Percentiles rank a stretch among this genome's conserved stretches.
These are phyloP conservation scores for Flaveria brownii DNA, from an alignment of 129 eudicot genomes.

Conservation along the genomic window DNA sequence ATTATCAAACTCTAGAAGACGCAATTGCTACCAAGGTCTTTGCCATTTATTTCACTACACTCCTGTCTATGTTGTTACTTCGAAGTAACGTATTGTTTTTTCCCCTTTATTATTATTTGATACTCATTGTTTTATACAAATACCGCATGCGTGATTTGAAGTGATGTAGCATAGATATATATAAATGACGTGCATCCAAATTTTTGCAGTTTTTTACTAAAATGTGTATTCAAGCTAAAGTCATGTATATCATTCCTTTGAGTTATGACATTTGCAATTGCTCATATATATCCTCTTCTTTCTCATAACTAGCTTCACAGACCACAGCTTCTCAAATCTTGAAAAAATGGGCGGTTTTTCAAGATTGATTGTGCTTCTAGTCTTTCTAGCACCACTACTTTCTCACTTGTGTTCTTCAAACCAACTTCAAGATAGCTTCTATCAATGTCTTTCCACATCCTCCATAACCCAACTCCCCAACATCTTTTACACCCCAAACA, in stretches of 20 bases:
- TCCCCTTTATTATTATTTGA: background rate
- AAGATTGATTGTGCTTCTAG: slow-evolving; percentile 17
- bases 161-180: too few species aligned
- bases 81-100: background rate
- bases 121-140: background rate
- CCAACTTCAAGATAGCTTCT: slow-evolving; percentile 19
- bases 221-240: background rate
- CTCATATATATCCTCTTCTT: slow-evolving; percentile 1
- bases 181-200: too few species aligned
- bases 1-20: background rate
- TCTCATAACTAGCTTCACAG: slow-evolving; percentile 2
- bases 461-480: slow-evolving; percentile 15
- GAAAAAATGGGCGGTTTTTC: slow-evolving; percentile 16
- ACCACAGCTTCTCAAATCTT: background rate
- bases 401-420: slow-evolving; percentile 18
- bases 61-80: slow-evolving; percentile 14
- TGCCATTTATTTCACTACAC: slow-evolving; percentile 10
- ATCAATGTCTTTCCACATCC: slow-evolving; percentile 22
- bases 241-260: background rate
- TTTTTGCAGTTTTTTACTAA: background rate
- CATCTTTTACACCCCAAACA: slow-evolving; percentile 29
- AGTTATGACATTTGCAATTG: slow-evolving; percentile 13
- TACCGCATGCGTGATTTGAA: too few species aligned
- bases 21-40: background rate
- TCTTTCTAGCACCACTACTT: slow-evolving; percentile 8